These are phyloP conservation scores for Hypericum androsaemum DNA, from an alignment of 345 rosid genomes.

Conservation along the genomic window DNA sequence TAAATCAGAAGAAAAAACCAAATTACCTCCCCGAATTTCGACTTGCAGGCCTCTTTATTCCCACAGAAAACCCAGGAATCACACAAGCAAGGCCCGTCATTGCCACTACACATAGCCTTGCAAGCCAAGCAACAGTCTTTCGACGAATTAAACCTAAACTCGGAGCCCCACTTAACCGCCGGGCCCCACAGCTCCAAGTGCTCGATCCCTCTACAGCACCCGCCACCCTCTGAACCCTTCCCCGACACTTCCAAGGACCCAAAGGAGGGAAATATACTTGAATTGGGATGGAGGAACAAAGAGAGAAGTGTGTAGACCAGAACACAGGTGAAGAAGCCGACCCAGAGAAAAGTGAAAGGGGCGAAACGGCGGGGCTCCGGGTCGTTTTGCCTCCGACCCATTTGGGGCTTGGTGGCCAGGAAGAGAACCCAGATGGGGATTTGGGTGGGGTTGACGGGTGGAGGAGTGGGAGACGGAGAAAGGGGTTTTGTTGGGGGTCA, in stretches of 20 bases:
- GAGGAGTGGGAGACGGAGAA: too few relatives aligned
- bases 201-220: constrained; percentile 77
- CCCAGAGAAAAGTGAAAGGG: constrained; percentile 26
- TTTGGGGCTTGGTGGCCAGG: too few relatives aligned
- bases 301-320: constrained; percentile 65
- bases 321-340: constrained; percentile 49
- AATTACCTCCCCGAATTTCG: constrained; percentile 82
- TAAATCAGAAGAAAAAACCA: neutral
- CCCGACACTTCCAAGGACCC: constrained; percentile 11
- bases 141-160: constrained; percentile 70
- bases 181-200: constrained; percentile 93
- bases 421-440: too few relatives aligned
- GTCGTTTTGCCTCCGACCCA: too few relatives aligned
- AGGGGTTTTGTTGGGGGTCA: too few relatives aligned
- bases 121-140: constrained; percentile 71
- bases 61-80: constrained; percentile 97
- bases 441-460: too few relatives aligned
- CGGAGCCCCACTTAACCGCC: constrained; percentile 97
- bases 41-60: constrained; percentile 58
- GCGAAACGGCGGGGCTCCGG: too few relatives aligned
- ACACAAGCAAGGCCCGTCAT: constrained; percentile 88
- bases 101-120: constrained; percentile 79
- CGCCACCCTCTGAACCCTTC: constrained; percentile 17
- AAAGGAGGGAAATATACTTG: constrained; percentile 8
- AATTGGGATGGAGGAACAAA: constrained; percentile 26